phyloP scores from a whole-genome alignment of 352 stramenopile genomes.

The Phytophthora tubulina region DNA sequence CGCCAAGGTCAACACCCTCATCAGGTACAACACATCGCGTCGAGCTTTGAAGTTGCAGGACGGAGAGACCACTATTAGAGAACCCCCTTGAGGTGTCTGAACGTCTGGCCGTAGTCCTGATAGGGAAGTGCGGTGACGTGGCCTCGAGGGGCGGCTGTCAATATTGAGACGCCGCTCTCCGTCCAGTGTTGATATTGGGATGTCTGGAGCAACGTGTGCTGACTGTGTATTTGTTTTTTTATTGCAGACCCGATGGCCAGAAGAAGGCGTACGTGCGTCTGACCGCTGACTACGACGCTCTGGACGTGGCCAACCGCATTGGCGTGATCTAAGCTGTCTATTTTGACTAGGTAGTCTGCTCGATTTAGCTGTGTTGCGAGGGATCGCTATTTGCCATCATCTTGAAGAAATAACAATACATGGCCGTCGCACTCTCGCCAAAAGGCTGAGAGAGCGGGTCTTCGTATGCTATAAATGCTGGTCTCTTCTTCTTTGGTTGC shows the following conservation, averaged over 20 bases:
- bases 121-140: constrained; percentile 48
- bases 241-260: constrained; percentile 95
- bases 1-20: constrained; percentile 99
- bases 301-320: constrained; percentile 99
- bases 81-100: constrained; percentile 22
- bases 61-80: constrained; percentile 28
- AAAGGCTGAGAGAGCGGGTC: constrained; percentile 41
- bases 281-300: constrained; percentile 98
- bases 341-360: constrained; percentile 32
- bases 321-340: constrained; percentile 98
- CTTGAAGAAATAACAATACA: constrained; percentile 60
- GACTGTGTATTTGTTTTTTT: constrained; percentile 42
- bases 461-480: constrained; percentile 29
- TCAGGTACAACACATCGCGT: constrained; percentile 94
- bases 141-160: constrained; percentile 24
- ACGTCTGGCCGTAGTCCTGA: constrained; percentile 52
- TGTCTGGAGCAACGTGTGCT: constrained; percentile 11
- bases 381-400: constrained; percentile 72
- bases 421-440: constrained; percentile 31
- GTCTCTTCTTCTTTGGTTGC: not conserved
- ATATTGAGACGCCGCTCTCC: constrained; percentile 18
- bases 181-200: constrained; percentile 9
- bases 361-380: constrained; percentile 20
- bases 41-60: constrained; percentile 56
- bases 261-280: constrained; percentile 99